Base-by-base conservation (phyloP, 192 early-diverging fungal species). In the Diversispora epigaea region DNA sequence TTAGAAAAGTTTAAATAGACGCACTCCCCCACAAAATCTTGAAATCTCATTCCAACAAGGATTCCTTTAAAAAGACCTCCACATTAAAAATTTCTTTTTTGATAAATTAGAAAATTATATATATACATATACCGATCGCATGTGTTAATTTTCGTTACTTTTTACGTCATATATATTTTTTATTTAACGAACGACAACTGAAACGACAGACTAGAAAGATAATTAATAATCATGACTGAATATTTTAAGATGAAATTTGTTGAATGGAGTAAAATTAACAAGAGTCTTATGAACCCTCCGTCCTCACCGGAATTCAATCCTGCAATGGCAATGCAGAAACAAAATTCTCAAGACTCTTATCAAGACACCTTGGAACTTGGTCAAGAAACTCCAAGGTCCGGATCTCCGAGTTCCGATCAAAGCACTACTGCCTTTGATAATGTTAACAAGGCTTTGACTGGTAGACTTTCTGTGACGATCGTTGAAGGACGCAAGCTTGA, bases 401-500 rank as follows among this genome's bases (percentile, higher is more conserved):
- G 11, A 32, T 41, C 60, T 39, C 6, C 40, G n/a, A 32, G 39
- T 64, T 8, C 6, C 14, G 60, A 62, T 44, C 41, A 32, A 43
- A 40, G 25, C 25, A 32, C 12, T 15, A 43, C n/a, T 55, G 47
- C 62, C 41, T 75, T 75, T 54, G 62, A 60, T n/a, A 75, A 75
- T 40, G 62, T 75, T 0, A 21, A 44, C 15, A 61, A 75, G 32
- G 44, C 61, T 40, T 49, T 56, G 1, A 65, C 73, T 41, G 73
- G 62, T 50, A 44, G 73, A 32, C 62, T 75, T 43, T 41, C 44
- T 12, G 73, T 75, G 11, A 75, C 47, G 1, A 75, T 75, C 14
- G 60, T 75, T 55, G 73, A 39, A 40, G 73, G 73, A n/a, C 47
- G 60, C 7, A 75, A 75, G 61, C n/a, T 75, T 6, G 50, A 75